phyloP scores from a whole-genome alignment of 2,329 filamentous ascomycete genomes.

The Knufia fluminis region DNA sequence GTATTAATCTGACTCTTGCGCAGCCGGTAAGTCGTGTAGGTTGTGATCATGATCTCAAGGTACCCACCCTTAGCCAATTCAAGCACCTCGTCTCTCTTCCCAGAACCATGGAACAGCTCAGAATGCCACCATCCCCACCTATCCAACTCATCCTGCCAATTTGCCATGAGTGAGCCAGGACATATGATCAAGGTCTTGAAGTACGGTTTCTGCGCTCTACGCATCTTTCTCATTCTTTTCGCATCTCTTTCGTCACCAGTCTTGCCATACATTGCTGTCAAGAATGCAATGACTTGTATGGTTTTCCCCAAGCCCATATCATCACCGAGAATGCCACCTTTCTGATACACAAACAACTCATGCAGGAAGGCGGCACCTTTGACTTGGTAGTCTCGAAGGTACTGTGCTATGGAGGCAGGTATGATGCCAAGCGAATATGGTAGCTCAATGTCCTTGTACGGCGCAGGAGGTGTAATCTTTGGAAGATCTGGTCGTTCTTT shows the following conservation, averaged over 20 bases:
- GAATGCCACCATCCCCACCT: constrained; percentile 96
- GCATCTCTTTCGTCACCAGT: constrained; percentile 76
- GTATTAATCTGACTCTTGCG: constrained; percentile 71
- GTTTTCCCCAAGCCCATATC: constrained; percentile 98
- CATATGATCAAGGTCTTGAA: constrained; percentile 77
- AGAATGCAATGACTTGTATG: constrained; percentile 86
- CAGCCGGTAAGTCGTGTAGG: constrained; percentile 76
- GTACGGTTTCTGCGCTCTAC: constrained; percentile 63
- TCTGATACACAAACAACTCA: constrained; percentile 80
- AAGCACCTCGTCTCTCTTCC: constrained; percentile 59
- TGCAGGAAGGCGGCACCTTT: constrained; percentile 79
- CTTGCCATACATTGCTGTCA: constrained; percentile 88
- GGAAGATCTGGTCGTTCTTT: constrained; percentile 62
- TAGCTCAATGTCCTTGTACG: constrained; percentile 66
- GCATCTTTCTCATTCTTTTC: constrained; percentile 80
- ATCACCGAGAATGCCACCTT: constrained; percentile 82
- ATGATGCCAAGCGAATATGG: constrained; percentile 70
- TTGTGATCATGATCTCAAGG: constrained; percentile 86
- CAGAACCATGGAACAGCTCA: constrained; percentile 66
- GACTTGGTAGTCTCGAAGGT: constrained; percentile 84
- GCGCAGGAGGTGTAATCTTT: constrained; percentile 52
- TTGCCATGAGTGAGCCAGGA: constrained; percentile 76
- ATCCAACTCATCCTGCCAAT: constrained; percentile 79
- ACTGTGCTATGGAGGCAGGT: constrained; percentile 81
- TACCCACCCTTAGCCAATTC: constrained; percentile 64